Base-by-base conservation (phyloP, 768 basidiomycete genomes). In the Amanita inopinata region DNA sequence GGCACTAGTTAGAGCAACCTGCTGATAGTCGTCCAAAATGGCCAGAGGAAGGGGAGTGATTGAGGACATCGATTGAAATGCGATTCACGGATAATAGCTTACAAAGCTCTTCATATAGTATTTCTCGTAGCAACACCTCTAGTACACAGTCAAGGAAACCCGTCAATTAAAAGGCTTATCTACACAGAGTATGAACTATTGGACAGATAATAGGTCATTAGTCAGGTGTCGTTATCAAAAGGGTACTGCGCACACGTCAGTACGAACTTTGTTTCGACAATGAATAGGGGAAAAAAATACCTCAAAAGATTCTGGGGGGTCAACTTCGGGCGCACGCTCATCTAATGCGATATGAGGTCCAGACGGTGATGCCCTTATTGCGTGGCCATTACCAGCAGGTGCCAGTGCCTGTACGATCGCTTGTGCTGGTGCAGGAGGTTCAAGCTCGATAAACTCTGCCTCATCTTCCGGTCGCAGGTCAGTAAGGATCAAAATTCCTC, bases 401-500 rank as follows among this genome's bases (percentile, higher is more conserved):
- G 46, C 59, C 3, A 56, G 45, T 5, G 53, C 52, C 24, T 63
- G 49, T 6, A 49, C 55, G 20, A 55, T 57, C 9, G 53, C 51
- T 24, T 53, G 55, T 6, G 51, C 52, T 15, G 55, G 52, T 20
- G 57, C 56, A 15, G 64, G 61, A 10, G 71, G 61, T 40, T 67
- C 66, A 39, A 75, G 62, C 43, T 76, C 75, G 44, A 97, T 81
- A 56, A 82, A 82, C 54, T 91, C 85, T 3, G 72, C 74, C 46
- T 75, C 74, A 44, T 83, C 83, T 18, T 72, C 73, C 7, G 87
- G 80, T 50, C 68, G 72, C 34, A 71, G 70, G 61, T 96, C 92
- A 27, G 73, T 64, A 45, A 99, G 60, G 47, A 99, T 73, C 43
- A 99, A 56, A 49, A 98, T 92, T 3, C 92, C 92, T 33, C 87